A percentile compares a stretch with the other conserved stretches of the same genome.
Evolutionary conservation across 768 basidiomycete genomes (phyloP).

Genomic region (Neoboletus magnificus): DNA sequence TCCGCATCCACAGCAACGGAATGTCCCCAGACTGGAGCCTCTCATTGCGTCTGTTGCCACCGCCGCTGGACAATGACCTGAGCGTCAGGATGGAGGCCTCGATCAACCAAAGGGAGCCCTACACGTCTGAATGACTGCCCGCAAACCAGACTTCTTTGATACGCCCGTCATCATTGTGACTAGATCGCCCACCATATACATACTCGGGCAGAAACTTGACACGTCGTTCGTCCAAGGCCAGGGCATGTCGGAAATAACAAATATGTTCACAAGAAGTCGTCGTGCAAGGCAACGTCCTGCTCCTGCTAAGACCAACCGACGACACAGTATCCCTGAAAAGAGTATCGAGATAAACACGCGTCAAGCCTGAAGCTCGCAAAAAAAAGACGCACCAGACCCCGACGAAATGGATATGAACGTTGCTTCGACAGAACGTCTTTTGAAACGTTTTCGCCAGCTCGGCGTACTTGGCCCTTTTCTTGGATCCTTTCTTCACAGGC

Average conservation of each 20-base stretch:
- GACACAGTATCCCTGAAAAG: conserved; percentile 45
- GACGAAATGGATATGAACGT: conserved; percentile 42
- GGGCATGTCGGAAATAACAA: conserved; percentile 44
- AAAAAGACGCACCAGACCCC: conserved; percentile 42
- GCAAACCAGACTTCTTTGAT: conserved; percentile 45
- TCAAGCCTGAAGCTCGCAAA: too few relatives aligned
- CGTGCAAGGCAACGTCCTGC: conserved; percentile 32
- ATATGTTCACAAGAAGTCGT: conserved; percentile 31
- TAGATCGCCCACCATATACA: conserved; percentile 28
- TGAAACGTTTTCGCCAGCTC: conserved; percentile 31
- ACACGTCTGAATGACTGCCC: conserved; percentile 40
- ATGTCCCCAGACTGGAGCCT: conserved; percentile 28
- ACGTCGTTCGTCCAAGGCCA: conserved; percentile 46
- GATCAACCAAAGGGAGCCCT: conserved; percentile 5
- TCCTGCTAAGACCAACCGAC: conserved; percentile 38
- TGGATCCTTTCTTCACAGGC: conserved; percentile 3
- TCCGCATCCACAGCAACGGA: conserved; percentile 32
- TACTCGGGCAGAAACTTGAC: conserved; percentile 49
- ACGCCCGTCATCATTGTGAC: conserved; percentile 12
- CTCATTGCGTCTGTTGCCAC: conserved; percentile 28
- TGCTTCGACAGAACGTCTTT: conserved; percentile 32
- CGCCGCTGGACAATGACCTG: conserved; percentile 19
- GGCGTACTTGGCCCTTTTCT: conserved; percentile 17
- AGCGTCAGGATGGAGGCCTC: not conserved
- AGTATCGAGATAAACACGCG: not conserved